Base-by-base conservation (phyloP, 2,329 filamentous ascomycete genomes). In the Neoscytalidium dimidiatum region DNA sequence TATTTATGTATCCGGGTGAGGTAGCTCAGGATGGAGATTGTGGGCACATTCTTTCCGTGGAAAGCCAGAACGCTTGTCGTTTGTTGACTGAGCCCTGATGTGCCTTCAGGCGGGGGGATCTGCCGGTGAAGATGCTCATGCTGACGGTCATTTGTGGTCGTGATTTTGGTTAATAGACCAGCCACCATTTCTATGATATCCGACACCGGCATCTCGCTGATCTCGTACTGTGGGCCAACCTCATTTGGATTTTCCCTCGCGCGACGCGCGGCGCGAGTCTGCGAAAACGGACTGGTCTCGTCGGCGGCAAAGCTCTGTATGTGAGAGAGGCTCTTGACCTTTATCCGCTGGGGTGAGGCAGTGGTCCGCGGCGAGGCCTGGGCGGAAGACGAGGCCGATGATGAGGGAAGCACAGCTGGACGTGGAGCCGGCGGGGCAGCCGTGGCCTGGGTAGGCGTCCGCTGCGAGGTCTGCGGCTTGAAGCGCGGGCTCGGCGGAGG, bases 181-280 rank as follows among this genome's bases (percentile, higher is more conserved):
- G 95, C 95, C 3, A 99, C 95, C 95, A 99, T 98, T 78, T 98
- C 94, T 75, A 99, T 99, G 70, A 99, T 92, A 74, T 99, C 94
- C 69, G 90, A 88, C 64, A 98, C 96, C 61, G 95, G 95, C 94
- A 99, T 98, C 62, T 88, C 91, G 79, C 94, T 97, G 71, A 99
- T 97, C 78, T 98, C 95, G 76, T 97, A 99, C 75, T 89, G 86
- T 64, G 85, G 84, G 2, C 82, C 80, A 23, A 80, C 73, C 66
- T 87, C 85, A 62, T 83, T 81, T 33, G 78, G 72, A 67, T 80
- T 80, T 70, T 80, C 75, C 35, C 78, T 74, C 48, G 80, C 76
- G 67, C 80, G 77, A 43, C 77, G 72, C 60, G 77, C 74, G 67
- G 76, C 78, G 69, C 75, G 76, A 62, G 71, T 85, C 80, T 68